Percentiles rank a stretch among this genome's conserved stretches.
Conservation (phyloP, 352 stramenopile genomes). For the Bremia lactucae region DNA sequence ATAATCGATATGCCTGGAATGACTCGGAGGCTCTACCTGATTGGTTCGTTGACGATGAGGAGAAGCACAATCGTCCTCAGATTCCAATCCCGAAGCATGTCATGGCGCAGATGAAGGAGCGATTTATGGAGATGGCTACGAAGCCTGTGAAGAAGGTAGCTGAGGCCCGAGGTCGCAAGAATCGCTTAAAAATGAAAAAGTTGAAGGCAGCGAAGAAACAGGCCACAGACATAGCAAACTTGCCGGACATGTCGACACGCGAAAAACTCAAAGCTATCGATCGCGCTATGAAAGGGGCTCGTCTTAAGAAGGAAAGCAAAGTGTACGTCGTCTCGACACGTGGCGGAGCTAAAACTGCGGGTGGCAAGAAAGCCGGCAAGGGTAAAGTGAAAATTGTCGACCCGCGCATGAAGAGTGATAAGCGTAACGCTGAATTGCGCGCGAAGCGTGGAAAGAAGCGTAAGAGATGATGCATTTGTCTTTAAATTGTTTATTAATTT, state of each 20-base stretch:
- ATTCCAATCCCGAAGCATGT: conserved; percentile 93
- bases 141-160: conserved; percentile 99
- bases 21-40: conserved; percentile 92
- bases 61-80: conserved; percentile 96
- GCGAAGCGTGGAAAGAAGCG: conserved; percentile 78
- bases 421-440: conserved; percentile 73
- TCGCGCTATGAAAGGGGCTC: conserved; percentile 91
- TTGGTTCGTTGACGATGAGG: conserved; percentile 96
- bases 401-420: conserved; percentile 96
- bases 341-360: conserved; percentile 46
- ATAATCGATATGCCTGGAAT: conserved; percentile 99
- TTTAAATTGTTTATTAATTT: conserved; percentile 29
- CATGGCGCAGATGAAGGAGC: conserved; percentile 96
- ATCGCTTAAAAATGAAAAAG: conserved; percentile 88
- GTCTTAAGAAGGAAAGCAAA: conserved; percentile 89
- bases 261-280: conserved; percentile 98
- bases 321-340: conserved; percentile 93
- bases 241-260: conserved; percentile 93
- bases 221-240: conserved; percentile 91
- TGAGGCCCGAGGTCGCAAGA: conserved; percentile 94
- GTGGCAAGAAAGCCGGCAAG: conserved; percentile 65
- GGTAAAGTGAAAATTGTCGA: conserved; percentile 96
- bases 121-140: conserved; percentile 91
- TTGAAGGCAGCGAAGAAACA: conserved; percentile 96
- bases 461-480: conserved; percentile 49